A percentile compares a stretch with the other conserved stretches of the same genome.
Conservation (phyloP, 441 rosid genomes). For the Heliophila coronopifolia region DNA sequence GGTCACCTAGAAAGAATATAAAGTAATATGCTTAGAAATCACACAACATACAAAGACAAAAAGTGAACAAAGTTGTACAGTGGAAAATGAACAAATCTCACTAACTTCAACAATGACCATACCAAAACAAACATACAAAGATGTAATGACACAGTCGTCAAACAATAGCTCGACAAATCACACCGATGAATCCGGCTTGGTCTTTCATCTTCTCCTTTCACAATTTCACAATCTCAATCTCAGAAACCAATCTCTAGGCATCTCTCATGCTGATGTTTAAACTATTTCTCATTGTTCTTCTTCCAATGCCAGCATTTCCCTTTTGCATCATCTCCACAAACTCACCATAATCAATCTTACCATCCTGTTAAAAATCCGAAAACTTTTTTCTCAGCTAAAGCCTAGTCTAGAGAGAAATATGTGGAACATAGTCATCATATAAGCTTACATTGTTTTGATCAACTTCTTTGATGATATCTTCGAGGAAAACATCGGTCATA, state of each 20-base stretch:
- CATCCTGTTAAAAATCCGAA: conserved; percentile 50
- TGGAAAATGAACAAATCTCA: conserved; percentile 14
- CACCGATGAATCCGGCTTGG: background rate
- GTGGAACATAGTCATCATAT: background rate
- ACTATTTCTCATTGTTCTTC: conserved; percentile 91
- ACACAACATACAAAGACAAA: conserved; percentile 12
- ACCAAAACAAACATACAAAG: no score
- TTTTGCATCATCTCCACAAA: conserved; percentile 97
- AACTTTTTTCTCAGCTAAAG: background rate
- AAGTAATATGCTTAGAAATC: conserved; percentile 17
- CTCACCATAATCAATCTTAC: conserved; percentile 88
- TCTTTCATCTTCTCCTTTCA: conserved; percentile 12
- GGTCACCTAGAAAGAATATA: conserved; percentile 10
- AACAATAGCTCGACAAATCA: conserved; percentile 16
- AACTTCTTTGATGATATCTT: conserved; percentile 83
- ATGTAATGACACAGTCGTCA: conserved; percentile 12
- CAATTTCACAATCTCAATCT: no score
- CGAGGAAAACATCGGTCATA: conserved; percentile 82
- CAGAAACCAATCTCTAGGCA: conserved; percentile 14
- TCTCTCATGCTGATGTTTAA: conserved; percentile 88
- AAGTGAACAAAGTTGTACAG: background rate
- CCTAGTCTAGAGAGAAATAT: background rate
- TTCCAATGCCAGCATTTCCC: conserved; percentile 86
- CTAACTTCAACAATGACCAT: conserved; percentile 2
- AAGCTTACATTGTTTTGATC: conserved; percentile 76